Percentiles rank a stretch among this genome's conserved stretches.
Conservation (phyloP, 768 basidiomycete species). For the Mycena olivaceomarginata region DNA sequence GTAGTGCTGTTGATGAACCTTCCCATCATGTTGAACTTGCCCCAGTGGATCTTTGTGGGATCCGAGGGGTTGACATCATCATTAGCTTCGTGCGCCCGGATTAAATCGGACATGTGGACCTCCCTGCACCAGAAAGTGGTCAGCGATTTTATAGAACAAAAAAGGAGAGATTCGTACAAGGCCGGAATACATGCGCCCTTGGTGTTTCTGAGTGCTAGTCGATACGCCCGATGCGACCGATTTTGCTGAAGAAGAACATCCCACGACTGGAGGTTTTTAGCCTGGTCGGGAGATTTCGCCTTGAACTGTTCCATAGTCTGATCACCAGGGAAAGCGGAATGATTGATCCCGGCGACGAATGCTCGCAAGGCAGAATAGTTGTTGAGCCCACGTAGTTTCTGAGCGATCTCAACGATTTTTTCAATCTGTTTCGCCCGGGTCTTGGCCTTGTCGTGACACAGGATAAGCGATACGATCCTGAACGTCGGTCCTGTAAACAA, state of each 20-base stretch:
- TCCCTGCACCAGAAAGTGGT: slow-evolving; percentile 73
- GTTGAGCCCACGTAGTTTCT: slow-evolving; percentile 86
- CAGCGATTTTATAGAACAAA: slow-evolving; percentile 7
- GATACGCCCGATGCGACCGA: slow-evolving; percentile 93
- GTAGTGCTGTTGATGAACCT: slow-evolving; percentile 87
- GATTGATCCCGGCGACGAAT: slow-evolving; percentile 95
- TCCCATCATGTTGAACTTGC: slow-evolving; percentile 95
- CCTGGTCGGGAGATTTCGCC: slow-evolving; percentile 76
- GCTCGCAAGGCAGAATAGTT: slow-evolving; percentile 97
- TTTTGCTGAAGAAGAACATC: slow-evolving; percentile 89
- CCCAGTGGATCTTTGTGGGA: slow-evolving; percentile 91
- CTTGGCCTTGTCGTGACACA: slow-evolving; percentile 89
- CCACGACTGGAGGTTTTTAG: slow-evolving; percentile 88
- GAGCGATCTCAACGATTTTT: slow-evolving; percentile 91
- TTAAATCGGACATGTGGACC: slow-evolving; percentile 93
- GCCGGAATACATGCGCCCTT: slow-evolving; percentile 93
- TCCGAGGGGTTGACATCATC: slow-evolving; percentile 81
- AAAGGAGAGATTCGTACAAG: slow-evolving; percentile 67
- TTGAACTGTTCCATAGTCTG: slow-evolving; percentile 87
- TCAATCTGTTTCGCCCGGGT: slow-evolving; percentile 89
- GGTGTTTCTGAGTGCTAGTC: slow-evolving; percentile 89
- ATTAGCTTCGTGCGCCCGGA: slow-evolving; percentile 91
- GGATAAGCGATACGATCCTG: slow-evolving; percentile 94
- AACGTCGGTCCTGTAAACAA: slow-evolving; percentile 19
- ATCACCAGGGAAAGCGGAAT: slow-evolving; percentile 85